These are phyloP conservation scores for Kwoniella botswanensis DNA, from an alignment of 768 basidiomycete genomes.

Conservation along the genomic window DNA sequence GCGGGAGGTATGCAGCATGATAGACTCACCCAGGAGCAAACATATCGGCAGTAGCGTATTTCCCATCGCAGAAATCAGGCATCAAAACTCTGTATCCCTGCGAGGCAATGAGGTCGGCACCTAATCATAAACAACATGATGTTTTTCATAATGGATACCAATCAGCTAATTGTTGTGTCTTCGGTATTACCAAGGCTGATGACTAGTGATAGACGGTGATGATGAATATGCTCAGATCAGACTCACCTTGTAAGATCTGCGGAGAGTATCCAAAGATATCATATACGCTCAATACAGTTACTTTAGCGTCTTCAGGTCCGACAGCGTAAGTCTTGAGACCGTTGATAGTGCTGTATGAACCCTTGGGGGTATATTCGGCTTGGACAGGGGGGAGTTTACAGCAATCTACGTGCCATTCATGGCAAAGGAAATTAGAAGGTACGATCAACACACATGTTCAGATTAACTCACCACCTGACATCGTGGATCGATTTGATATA, in stretches of 20 bases:
- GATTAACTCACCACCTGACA: constrained; percentile 11
- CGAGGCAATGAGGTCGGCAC: constrained; percentile 69
- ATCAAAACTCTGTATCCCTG: constrained; percentile 67
- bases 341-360: constrained; percentile 31
- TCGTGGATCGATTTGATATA: neutral
- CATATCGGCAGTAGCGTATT: constrained; percentile 62
- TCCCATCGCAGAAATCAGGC: constrained; percentile 69
- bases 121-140: constrained; percentile 39
- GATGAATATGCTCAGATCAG: neutral
- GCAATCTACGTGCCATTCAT: constrained; percentile 30
- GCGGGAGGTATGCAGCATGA: constrained; percentile 36
- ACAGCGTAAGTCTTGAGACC: constrained; percentile 52
- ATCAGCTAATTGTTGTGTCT: too few relatives aligned
- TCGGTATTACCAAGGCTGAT: too few relatives aligned
- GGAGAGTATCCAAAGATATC: constrained; percentile 53
- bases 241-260: constrained; percentile 54
- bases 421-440: too few relatives aligned
- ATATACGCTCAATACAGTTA: constrained; percentile 44
- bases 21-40: constrained; percentile 61
- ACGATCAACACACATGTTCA: neutral
- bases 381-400: constrained; percentile 47
- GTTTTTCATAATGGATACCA: neutral
- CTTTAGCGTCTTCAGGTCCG: constrained; percentile 44
- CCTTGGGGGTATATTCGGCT: constrained; percentile 48
- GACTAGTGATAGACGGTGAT: neutral